phyloP scores from a whole-genome alignment of 495 filamentous ascomycete genomes.

The Trichoderma virens region DNA sequence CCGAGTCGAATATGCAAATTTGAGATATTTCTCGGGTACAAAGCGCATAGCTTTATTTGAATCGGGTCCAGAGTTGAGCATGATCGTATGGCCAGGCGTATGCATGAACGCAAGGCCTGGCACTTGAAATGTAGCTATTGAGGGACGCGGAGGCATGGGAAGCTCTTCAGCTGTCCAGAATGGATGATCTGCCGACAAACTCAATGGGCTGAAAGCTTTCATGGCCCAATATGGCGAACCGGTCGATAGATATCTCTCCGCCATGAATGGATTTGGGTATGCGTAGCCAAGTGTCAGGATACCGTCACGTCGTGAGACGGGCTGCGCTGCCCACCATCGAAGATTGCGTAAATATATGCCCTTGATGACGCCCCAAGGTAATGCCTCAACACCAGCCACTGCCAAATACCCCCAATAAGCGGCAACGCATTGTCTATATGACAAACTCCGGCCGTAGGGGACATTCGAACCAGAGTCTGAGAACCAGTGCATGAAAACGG shows the following conservation, averaged over 20 bases:
- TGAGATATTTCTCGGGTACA: conserved; percentile 3
- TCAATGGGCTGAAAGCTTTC: conserved; percentile 1
- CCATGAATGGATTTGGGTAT: neutral
- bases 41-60: conserved; percentile 4
- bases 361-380: conserved; percentile 1
- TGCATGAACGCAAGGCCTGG: neutral
- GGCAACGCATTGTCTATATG: neutral
- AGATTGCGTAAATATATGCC: neutral
- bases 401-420: neutral
- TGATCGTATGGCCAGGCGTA: neutral
- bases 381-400: neutral
- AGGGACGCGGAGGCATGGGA: neutral
- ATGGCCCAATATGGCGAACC: neutral
- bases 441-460: neutral
- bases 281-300: neutral
- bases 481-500: neutral
- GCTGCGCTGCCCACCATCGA: neutral
- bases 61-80: neutral
- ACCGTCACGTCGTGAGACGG: neutral
- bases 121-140: neutral
- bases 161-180: neutral
- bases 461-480: neutral
- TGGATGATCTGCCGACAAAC: conserved; percentile 1
- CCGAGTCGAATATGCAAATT: neutral
- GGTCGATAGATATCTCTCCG: neutral